phyloP scores from a whole-genome alignment of 2,329 filamentous ascomycete species.

The Alternaria sp. region DNA sequence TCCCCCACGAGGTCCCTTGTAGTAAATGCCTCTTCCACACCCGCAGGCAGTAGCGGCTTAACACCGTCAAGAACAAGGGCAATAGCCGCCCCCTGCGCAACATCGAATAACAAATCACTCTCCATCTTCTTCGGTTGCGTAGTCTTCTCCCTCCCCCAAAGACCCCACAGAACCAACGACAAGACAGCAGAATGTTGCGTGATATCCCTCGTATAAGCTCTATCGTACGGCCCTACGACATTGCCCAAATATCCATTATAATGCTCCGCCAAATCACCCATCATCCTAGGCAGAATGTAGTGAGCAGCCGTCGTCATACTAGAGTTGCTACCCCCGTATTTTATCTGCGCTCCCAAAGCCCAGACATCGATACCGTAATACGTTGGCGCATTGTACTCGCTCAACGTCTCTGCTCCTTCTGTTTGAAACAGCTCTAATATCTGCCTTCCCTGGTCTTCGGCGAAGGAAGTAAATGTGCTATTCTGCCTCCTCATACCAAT shows the following conservation, averaged over 20 bases:
- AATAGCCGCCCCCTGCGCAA: constrained; percentile 53
- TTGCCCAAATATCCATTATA: constrained; percentile 51
- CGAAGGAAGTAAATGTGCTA: constrained; percentile 44
- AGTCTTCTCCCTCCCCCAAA: constrained; percentile 53
- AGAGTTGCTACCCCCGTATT: constrained; percentile 45
- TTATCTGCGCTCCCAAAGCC: constrained; percentile 52
- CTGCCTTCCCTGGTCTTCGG: constrained; percentile 25
- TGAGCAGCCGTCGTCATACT: constrained; percentile 42
- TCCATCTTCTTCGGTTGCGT: constrained; percentile 52
- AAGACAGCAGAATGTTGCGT: constrained; percentile 53
- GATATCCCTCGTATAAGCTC: constrained; percentile 53
- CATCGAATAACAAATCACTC: constrained; percentile 53
- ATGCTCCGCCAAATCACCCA: constrained; percentile 48
- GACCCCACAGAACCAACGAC: constrained; percentile 55
- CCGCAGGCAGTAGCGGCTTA: not conserved
- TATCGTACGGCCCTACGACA: constrained; percentile 50
- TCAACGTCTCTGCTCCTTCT: constrained; percentile 45
- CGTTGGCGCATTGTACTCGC: constrained; percentile 54
- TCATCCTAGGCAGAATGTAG: constrained; percentile 44
- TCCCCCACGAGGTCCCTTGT: constrained; percentile 1
- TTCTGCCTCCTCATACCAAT: constrained; percentile 53
- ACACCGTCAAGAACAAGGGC: constrained; percentile 34
- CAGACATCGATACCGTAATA: constrained; percentile 56
- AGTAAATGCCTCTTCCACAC: not conserved
- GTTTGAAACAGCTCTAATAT: constrained; percentile 32